phyloP scores from a whole-genome alignment of 2,329 filamentous ascomycete species.

The Pestalotiopsis sp. region DNA sequence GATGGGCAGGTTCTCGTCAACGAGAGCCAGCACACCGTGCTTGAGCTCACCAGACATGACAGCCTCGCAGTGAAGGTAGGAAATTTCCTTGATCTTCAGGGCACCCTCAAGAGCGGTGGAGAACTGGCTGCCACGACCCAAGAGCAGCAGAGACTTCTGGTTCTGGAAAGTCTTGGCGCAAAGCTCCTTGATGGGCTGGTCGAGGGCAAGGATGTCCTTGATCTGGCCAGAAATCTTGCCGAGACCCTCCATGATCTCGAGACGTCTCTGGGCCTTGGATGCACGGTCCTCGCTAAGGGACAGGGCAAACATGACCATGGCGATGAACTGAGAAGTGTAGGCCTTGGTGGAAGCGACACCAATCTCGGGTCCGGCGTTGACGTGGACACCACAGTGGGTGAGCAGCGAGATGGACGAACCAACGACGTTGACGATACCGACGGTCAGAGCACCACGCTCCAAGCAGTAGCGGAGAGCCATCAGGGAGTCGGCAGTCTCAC shows the following conservation, averaged over 20 bases:
- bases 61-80: constrained; percentile 98
- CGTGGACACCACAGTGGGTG: constrained; percentile 99
- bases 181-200: constrained; percentile 91
- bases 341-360: constrained; percentile 99
- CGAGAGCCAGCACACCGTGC: constrained; percentile 94
- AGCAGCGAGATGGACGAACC: constrained; percentile 98
- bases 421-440: constrained; percentile 98
- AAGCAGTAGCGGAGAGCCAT: constrained; percentile 97
- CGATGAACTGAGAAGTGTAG: constrained; percentile 98
- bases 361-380: constrained; percentile 98
- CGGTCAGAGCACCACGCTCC: constrained; percentile 93
- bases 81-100: constrained; percentile 99
- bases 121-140: constrained; percentile 95
- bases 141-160: constrained; percentile 91
- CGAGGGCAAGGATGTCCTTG: constrained; percentile 85
- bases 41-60: constrained; percentile 99
- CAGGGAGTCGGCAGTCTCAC: constrained; percentile 96
- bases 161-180: constrained; percentile 92
- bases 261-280: constrained; percentile 86
- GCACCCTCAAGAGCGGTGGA: constrained; percentile 96
- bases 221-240: constrained; percentile 87
- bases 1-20: constrained; percentile 97
- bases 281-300: constrained; percentile 95
- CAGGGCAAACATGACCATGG: constrained; percentile 99
- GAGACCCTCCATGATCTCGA: constrained; percentile 96